A percentile compares a stretch with the other conserved stretches of the same genome.
Conservation (phyloP, 768 basidiomycete genomes). For the Lactifluus piperatus region DNA sequence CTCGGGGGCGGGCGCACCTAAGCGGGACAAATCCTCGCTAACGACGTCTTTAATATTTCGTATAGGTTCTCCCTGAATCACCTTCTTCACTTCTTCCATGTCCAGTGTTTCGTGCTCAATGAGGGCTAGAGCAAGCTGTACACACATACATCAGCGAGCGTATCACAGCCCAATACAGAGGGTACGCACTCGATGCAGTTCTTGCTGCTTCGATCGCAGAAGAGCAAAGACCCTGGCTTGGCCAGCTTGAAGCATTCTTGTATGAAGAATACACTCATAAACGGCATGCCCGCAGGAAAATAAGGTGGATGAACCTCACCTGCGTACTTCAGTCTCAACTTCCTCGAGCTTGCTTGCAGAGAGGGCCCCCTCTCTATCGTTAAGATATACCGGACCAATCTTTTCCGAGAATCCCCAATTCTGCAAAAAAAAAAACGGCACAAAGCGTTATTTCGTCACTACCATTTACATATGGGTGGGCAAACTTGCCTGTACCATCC, state of each 20-base stretch:
- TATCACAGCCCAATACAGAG: background rate
- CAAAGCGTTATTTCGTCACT: background rate
- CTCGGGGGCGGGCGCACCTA: background rate
- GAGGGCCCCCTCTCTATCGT: slow-evolving; percentile 57
- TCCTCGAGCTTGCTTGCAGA: slow-evolving; percentile 71
- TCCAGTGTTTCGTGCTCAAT: slow-evolving; percentile 94
- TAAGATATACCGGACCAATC: slow-evolving; percentile 78
- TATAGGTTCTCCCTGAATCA: slow-evolving; percentile 77
- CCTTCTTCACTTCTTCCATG: slow-evolving; percentile 75
- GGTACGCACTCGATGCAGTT: slow-evolving; percentile 60
- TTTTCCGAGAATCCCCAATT: slow-evolving; percentile 71
- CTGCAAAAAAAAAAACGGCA: slow-evolving; percentile 32
- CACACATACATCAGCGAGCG: slow-evolving; percentile 6
- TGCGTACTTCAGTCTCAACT: slow-evolving; percentile 83
- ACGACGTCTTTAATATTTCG: slow-evolving; percentile 59
- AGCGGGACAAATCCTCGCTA: slow-evolving; percentile 39
- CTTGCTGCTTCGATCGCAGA: slow-evolving; percentile 57
- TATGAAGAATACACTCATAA: background rate
- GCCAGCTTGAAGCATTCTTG: slow-evolving; percentile 38
- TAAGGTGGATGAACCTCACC: slow-evolving; percentile 34
- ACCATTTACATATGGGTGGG: background rate
- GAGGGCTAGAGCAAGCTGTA: slow-evolving; percentile 79
- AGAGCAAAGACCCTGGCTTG: slow-evolving; percentile 57
- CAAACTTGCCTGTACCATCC: slow-evolving; percentile 78
- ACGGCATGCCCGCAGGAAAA: background rate